Evolutionary conservation across 176 grass and related monocot genomes (phyloP).

Genomic region (Pontederia paniculata): DNA sequence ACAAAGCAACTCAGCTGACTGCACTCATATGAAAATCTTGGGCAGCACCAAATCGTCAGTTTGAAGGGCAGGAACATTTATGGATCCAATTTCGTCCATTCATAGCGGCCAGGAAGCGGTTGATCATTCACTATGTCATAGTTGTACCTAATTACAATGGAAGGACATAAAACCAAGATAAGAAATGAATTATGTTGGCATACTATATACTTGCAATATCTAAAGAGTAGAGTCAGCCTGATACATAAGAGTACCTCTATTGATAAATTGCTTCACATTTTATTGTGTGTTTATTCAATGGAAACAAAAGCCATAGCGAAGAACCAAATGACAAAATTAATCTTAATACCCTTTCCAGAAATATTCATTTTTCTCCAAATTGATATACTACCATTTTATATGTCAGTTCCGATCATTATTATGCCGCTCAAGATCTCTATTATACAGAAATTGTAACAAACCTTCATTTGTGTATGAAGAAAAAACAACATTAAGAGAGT

Average conservation of each 20-base stretch:
- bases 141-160: conserved; percentile 25
- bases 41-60: not conserved
- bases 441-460: not conserved
- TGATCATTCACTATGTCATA: conserved; percentile 36
- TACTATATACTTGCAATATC: not conserved
- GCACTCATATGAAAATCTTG: conserved; percentile 4
- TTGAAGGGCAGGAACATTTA: not conserved
- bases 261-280: no score
- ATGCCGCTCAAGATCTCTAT: no score
- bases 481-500: not conserved
- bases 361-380: no score
- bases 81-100: conserved; percentile 33
- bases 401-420: no score
- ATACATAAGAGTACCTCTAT: no score
- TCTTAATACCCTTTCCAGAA: no score
- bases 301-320: no score
- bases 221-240: not conserved
- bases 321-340: no score
- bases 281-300: no score
- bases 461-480: not conserved
- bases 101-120: conserved; percentile 37
- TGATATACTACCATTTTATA: no score
- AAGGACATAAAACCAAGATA: not conserved
- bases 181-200: not conserved
- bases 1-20: conserved; percentile 14